These are phyloP conservation scores for Arachnomyces sp. DNA, from an alignment of 2,329 filamentous ascomycete genomes.

Conservation along the genomic window DNA sequence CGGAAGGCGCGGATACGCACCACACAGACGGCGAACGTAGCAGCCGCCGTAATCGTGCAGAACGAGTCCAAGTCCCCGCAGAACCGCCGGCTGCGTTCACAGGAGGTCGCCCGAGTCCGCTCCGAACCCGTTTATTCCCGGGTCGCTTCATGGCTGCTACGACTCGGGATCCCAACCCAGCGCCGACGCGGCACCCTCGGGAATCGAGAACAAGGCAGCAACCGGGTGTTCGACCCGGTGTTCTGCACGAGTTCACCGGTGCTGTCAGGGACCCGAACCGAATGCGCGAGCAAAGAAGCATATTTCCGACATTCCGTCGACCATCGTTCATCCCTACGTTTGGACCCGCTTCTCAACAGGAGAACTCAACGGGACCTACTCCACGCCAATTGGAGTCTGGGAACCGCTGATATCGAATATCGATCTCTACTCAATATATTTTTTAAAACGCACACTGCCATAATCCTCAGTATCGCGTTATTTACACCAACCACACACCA, in stretches of 20 bases:
- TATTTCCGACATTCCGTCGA: not conserved
- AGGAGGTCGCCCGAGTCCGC: slow-evolving; percentile 23
- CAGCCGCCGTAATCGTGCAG: slow-evolving; percentile 15
- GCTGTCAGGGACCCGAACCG: not conserved
- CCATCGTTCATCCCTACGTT: no score
- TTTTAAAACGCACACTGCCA: no score
- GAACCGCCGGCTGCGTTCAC: slow-evolving; percentile 29
- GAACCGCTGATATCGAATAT: slow-evolving; percentile 4
- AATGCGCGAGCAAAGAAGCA: not conserved
- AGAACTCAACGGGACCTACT: slow-evolving; percentile 2
- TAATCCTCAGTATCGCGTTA: no score
- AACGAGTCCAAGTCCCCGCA: slow-evolving; percentile 19
- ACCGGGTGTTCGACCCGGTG: not conserved
- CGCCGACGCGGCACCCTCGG: slow-evolving; percentile 14
- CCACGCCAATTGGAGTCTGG: slow-evolving; percentile 14
- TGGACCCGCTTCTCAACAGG: no score
- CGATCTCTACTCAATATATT: no score
- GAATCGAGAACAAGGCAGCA: slow-evolving; percentile 10
- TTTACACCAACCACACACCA: no score
- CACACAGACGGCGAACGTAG: slow-evolving; percentile 6
- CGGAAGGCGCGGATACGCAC: slow-evolving; percentile 39
- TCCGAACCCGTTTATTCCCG: slow-evolving; percentile 29
- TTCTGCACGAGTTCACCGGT: not conserved
- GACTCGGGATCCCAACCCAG: slow-evolving; percentile 19
- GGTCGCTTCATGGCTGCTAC: slow-evolving; percentile 26